These are phyloP conservation scores for Erythrophleum ivorense DNA, from an alignment of 331 rosid species.

Conservation along the genomic window DNA sequence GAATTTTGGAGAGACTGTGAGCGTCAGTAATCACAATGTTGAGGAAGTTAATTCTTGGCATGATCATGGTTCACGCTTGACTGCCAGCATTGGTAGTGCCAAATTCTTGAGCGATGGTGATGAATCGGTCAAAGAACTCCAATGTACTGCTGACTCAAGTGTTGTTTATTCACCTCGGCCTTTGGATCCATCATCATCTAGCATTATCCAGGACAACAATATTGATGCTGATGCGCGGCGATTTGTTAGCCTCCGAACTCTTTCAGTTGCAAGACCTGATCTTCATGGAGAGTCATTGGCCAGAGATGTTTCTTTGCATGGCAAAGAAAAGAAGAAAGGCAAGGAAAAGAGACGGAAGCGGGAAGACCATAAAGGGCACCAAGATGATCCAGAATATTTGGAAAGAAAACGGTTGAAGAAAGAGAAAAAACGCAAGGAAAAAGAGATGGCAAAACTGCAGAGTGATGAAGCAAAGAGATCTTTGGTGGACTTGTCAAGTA, in stretches of 20 bases:
- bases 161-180: conserved; percentile 61
- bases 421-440: conserved; percentile 79
- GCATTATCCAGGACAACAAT: conserved; percentile 78
- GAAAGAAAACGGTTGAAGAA: conserved; percentile 83
- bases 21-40: conserved; percentile 63
- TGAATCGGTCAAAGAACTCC: conserved; percentile 80
- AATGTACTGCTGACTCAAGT: conserved; percentile 96
- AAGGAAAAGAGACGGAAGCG: conserved; percentile 79
- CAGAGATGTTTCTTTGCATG: conserved; percentile 51
- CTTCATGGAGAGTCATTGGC: conserved; percentile 53
- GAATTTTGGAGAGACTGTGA: conserved; percentile 62
- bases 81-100: conserved; percentile 96
- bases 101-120: conserved; percentile 71
- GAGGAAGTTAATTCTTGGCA: conserved; percentile 90
- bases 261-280: conserved; percentile 62
- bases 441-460: conserved; percentile 72
- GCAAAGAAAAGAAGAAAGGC: conserved; percentile 70
- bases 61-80: conserved; percentile 80
- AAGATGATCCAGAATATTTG: conserved; percentile 71
- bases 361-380: conserved; percentile 65
- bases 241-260: conserved; percentile 81
- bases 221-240: conserved; percentile 78
- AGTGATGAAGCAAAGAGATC: conserved; percentile 51
- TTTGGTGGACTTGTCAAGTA: conserved; percentile 45
- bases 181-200: conserved; percentile 72